Evolutionary conservation across 2,329 filamentous ascomycete species (phyloP), one percentile per base, ranked within the genome.

Genomic region (Zasmidium cellare): DNA sequence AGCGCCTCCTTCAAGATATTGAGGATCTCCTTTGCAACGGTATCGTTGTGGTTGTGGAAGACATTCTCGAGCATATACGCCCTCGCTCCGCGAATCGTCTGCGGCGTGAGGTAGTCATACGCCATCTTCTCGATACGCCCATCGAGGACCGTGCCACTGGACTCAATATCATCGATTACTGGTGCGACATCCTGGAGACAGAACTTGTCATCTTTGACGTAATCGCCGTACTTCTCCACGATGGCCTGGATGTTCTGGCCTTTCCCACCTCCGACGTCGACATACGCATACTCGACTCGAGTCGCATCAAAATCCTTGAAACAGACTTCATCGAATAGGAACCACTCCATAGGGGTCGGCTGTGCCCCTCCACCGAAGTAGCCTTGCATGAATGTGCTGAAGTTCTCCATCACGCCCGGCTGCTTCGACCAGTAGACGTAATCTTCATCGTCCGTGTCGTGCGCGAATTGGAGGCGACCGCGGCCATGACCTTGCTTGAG

Each of bases 181-280:
- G 38, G 45, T 18, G 57, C 56, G 12, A 64, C 35, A 47, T 65
- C 63, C 28, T 62, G 59, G 7, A 60, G 46, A 12, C 62, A 38
- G 19, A 63, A 55, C 19, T 52, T 51, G 12, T 60, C 62, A 23
- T 58, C 41, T 31, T 31, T 31, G 7, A 31, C 28, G 7, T 44
- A 35, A 1, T 58, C 35, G 9, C 58, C 53, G 45, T 49, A 61
- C 16, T 55, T 60, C 7, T 48, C 44, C 31, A 62, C 18, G 6
- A 64, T n/a, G 3, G 12, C 45, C 16, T 60, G 52, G 14, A 35
- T 45, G n/a, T 63, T 49, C 48, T 65, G 58, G 14, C 59, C 59
- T 51, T 61, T 62, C 6, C 62, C 58, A 23, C 61, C 57, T 16
- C 56, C 63, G 14, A 65, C 57, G 20, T 66, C 62, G 5, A 64